Base-by-base conservation (phyloP, 345 rosid genomes). In the Lepidium africanum region DNA sequence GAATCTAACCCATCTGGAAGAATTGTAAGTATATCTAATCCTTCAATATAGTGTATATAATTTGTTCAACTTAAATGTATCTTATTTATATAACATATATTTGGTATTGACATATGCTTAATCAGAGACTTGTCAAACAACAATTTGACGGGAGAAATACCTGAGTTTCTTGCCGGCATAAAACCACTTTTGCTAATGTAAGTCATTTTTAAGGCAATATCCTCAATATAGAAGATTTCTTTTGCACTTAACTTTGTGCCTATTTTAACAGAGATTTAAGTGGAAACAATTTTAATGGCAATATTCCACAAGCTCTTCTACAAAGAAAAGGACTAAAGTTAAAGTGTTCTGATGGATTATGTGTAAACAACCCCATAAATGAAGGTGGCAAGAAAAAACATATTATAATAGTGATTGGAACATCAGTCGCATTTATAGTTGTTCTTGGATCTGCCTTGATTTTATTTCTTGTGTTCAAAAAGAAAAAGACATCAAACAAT, bases 121-220 rank as follows among this genome's bases (percentile, higher is more conserved):
- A 37, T 6, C 45, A 83, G 87, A 69, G 87, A 85, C 59, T 74
- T 83, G 45, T 83, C 85, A 10, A 76, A 79, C 61, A 82, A 83
- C 53, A 77, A 38, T 46, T 77, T 86, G 71, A 71, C 63, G 0
- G 88, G 88, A 13, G 40, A 35, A 17, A 66, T 84, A 45, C 88
- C 87, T 0, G 59, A 63, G 2, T 84, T 84, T 73, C 77, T 85
- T 3, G 48, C 74, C 4, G 9, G 4, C 46, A 60, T 85, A 58
- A 56, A 68, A 67, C 74, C 65, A 33, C 71, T 85, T 59, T 68
- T 40, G 10, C 16, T 64, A 21, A 39, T 85, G 85, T 83, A 65
- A 83, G 87, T 85, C 17, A 6, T 12, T 40, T 36, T 47, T 17
- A 6, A 10, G 9, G n/a, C n/a, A 7, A 17, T 21, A 6, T 21